Evolutionary conservation across 768 basidiomycete species (phyloP).

Genomic region (Gloeophyllum trabeum): DNA sequence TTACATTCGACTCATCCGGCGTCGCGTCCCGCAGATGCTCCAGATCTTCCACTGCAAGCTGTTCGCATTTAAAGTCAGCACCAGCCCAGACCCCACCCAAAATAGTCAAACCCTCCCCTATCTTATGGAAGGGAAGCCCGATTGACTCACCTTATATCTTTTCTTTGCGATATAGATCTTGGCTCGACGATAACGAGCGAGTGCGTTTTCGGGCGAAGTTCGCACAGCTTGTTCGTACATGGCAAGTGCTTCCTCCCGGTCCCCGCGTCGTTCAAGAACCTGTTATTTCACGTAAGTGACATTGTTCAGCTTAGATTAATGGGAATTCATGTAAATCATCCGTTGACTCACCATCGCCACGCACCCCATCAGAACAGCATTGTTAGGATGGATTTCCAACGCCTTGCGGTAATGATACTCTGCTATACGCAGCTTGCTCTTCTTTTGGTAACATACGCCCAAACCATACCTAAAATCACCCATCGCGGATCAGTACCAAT

Average conservation of each 20-base stretch:
- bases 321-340: no score
- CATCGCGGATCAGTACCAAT: constrained; percentile 3
- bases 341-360: constrained; percentile 78
- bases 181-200: constrained; percentile 90
- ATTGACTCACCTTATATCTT: constrained; percentile 63
- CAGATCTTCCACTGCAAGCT: constrained; percentile 78
- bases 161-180: constrained; percentile 81
- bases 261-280: constrained; percentile 83
- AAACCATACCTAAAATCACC: constrained; percentile 89
- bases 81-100: constrained; percentile 11
- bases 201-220: constrained; percentile 78
- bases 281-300: constrained; percentile 23
- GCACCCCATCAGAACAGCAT: constrained; percentile 92
- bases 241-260: constrained; percentile 62
- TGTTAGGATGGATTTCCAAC: constrained; percentile 84
- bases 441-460: constrained; percentile 90
- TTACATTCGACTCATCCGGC: constrained; percentile 93
- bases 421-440: constrained; percentile 86
- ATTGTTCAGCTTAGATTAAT: constrained; percentile 1
- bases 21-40: constrained; percentile 70
- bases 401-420: constrained; percentile 96
- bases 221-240: constrained; percentile 75
- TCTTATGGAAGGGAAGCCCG: constrained; percentile 3
- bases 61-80: constrained; percentile 13
- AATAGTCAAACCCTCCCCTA: no score